Percentiles rank a stretch among this genome's conserved stretches.
phyloP scores from a whole-genome alignment of 2,329 filamentous ascomycete genomes.

The Diplocarpon rosae region DNA sequence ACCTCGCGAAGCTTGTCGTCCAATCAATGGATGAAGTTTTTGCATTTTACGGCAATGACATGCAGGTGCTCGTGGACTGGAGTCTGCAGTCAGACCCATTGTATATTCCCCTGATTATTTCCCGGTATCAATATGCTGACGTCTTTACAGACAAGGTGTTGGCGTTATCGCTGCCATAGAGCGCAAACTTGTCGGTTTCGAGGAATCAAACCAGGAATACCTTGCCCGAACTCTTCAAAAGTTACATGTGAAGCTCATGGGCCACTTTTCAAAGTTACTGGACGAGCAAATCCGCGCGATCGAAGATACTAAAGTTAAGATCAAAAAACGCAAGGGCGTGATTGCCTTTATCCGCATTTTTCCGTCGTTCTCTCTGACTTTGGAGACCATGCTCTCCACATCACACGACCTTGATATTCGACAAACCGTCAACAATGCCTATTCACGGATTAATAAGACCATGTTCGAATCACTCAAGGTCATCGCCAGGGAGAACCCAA shows the following conservation, averaged over 20 bases:
- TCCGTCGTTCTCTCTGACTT: constrained; percentile 68
- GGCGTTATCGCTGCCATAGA: constrained; percentile 76
- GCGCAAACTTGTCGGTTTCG: constrained; percentile 64
- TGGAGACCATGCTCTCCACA: constrained; percentile 71
- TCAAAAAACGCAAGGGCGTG: constrained; percentile 95
- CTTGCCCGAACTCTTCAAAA: constrained; percentile 70
- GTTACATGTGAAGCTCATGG: constrained; percentile 61
- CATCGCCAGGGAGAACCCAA: constrained; percentile 65
- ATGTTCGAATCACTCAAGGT: constrained; percentile 98
- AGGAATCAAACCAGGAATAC: constrained; percentile 90
- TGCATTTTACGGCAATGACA: constrained; percentile 65
- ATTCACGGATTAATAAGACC: constrained; percentile 76
- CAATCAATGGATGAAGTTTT: constrained; percentile 85
- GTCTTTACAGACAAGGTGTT: constrained; percentile 60
- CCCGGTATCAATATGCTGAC: constrained; percentile 10
- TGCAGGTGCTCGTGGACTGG: constrained; percentile 77
- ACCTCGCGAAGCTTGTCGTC: constrained; percentile 74
- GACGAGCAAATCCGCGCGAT: constrained; percentile 93
- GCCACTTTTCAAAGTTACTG: constrained; percentile 76
- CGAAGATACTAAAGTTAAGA: constrained; percentile 96
- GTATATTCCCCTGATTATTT: constrained; percentile 38
- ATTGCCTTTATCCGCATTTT: constrained; percentile 93
- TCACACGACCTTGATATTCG: constrained; percentile 56
- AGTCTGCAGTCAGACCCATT: constrained; percentile 68
- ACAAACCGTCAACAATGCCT: constrained; percentile 73